phyloP scores from a whole-genome alignment of 768 basidiomycete genomes.

The Cyclocybe aegerita region DNA sequence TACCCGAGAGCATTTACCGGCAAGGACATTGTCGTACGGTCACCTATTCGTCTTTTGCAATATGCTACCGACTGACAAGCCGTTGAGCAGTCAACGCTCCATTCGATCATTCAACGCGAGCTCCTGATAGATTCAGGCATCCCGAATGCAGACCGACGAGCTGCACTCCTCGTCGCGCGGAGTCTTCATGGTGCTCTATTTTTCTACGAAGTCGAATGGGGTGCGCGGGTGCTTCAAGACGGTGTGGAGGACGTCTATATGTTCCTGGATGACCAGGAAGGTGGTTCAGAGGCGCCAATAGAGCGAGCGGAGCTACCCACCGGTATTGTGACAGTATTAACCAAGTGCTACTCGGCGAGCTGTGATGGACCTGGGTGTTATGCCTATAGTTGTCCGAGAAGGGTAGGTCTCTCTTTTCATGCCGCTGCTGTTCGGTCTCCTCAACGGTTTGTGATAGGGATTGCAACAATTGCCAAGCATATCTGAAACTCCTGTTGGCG shows the following conservation, averaged over 20 bases:
- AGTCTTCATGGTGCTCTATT: conserved; percentile 90
- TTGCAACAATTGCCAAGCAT: conserved; percentile 22
- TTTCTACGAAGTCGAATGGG: conserved; percentile 98
- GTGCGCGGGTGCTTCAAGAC: conserved; percentile 77
- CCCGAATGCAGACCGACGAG: conserved; percentile 70
- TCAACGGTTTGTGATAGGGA: conserved; percentile 16
- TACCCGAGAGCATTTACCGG: conserved; percentile 93
- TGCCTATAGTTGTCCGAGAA: conserved; percentile 76
- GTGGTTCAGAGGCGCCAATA: conserved; percentile 50
- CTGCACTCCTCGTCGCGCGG: conserved; percentile 84
- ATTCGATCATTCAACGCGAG: conserved; percentile 79
- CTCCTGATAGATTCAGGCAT: conserved; percentile 66
- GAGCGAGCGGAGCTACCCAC: conserved; percentile 77
- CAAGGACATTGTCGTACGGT: conserved; percentile 55
- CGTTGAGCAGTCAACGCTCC: conserved; percentile 70
- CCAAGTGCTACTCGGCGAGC: conserved; percentile 85
- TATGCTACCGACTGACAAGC: conserved; percentile 2
- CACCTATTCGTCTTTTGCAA: not conserved
- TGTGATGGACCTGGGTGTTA: conserved; percentile 86
- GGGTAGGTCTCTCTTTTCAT: conserved; percentile 32
- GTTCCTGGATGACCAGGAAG: conserved; percentile 86
- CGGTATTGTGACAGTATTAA: conserved; percentile 83
- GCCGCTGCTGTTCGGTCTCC: not conserved
- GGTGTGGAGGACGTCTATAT: conserved; percentile 94
- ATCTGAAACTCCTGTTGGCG: conserved; percentile 37